Evolutionary conservation across 805 yeast genomes (phyloP).

Genomic region (Limtongia smithiae): DNA sequence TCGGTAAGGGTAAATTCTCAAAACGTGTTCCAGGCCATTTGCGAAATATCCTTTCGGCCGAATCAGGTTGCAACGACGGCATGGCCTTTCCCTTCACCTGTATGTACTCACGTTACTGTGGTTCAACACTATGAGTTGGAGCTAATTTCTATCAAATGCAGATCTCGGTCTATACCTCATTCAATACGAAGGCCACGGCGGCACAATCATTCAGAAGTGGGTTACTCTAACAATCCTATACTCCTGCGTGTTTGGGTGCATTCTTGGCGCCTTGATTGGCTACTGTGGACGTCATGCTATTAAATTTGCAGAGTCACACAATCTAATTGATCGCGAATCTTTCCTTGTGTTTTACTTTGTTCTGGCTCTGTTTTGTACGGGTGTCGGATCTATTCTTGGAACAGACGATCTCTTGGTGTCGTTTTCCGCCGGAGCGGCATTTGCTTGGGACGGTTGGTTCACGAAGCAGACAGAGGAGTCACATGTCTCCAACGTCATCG

Average conservation of each 20-base stretch:
- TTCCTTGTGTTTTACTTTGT: constrained; percentile 81
- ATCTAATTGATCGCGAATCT: constrained; percentile 81
- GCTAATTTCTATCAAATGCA: background rate
- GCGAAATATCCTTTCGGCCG: constrained; percentile 77
- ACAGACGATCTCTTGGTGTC: constrained; percentile 85
- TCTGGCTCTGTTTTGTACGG: constrained; percentile 79
- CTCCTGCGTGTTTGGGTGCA: constrained; percentile 75
- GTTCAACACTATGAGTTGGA: constrained; percentile 16
- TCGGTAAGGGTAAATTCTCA: constrained; percentile 90
- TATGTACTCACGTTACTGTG: background rate
- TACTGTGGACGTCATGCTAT: constrained; percentile 65
- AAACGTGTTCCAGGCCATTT: constrained; percentile 90
- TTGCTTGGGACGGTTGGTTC: constrained; percentile 92
- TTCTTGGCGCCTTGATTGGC: constrained; percentile 73
- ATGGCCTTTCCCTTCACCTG: constrained; percentile 89
- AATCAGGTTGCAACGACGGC: constrained; percentile 90
- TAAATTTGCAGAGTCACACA: constrained; percentile 64
- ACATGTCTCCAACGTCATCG: constrained; percentile 87
- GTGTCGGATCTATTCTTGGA: constrained; percentile 82
- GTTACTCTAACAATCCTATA: constrained; percentile 69
- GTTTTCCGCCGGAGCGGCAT: constrained; percentile 90
- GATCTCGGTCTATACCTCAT: constrained; percentile 63
- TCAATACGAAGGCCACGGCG: constrained; percentile 59
- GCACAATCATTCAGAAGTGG: constrained; percentile 76
- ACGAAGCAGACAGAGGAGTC: constrained; percentile 77